Evolutionary conservation across 2,329 filamentous ascomycete species (phyloP).

Genomic region (Gremmenia infestans): DNA sequence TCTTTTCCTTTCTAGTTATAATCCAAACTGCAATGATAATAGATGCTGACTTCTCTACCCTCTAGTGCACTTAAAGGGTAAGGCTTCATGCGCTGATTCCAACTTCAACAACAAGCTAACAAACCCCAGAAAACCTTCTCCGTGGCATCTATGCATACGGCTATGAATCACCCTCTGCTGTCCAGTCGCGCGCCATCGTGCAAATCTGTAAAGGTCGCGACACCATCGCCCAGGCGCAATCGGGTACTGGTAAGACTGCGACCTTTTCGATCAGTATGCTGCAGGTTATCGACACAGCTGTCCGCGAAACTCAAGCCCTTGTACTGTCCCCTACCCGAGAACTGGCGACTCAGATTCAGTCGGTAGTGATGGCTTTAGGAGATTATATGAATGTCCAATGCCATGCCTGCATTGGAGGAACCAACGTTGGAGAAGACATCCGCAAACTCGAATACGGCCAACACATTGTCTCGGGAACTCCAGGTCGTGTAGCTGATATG

Average conservation of each 20-base stretch:
- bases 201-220: slow-evolving; percentile 99
- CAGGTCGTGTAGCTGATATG: slow-evolving; percentile 90
- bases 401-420: slow-evolving; percentile 96
- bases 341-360: slow-evolving; percentile 96
- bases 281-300: slow-evolving; percentile 89
- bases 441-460: slow-evolving; percentile 96
- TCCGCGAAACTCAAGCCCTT: slow-evolving; percentile 89
- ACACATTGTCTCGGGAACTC: slow-evolving; percentile 95
- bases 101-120: not conserved
- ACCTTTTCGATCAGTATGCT: slow-evolving; percentile 96
- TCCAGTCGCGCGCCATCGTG: slow-evolving; percentile 96
- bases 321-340: slow-evolving; percentile 95
- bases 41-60: not conserved
- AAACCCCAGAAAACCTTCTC: slow-evolving; percentile 73
- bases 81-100: not conserved
- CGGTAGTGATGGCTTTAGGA: slow-evolving; percentile 97
- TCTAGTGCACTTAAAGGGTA: slow-evolving; percentile 77
- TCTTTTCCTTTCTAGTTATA: too few relatives aligned
- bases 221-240: slow-evolving; percentile 97
- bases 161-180: slow-evolving; percentile 95
- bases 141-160: slow-evolving; percentile 98
- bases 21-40: not conserved
- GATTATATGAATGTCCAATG: slow-evolving; percentile 99
- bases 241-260: slow-evolving; percentile 93
- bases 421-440: slow-evolving; percentile 96